Base-by-base conservation (phyloP, 495 filamentous ascomycete species). In the Hypoxylon perforatum region DNA sequence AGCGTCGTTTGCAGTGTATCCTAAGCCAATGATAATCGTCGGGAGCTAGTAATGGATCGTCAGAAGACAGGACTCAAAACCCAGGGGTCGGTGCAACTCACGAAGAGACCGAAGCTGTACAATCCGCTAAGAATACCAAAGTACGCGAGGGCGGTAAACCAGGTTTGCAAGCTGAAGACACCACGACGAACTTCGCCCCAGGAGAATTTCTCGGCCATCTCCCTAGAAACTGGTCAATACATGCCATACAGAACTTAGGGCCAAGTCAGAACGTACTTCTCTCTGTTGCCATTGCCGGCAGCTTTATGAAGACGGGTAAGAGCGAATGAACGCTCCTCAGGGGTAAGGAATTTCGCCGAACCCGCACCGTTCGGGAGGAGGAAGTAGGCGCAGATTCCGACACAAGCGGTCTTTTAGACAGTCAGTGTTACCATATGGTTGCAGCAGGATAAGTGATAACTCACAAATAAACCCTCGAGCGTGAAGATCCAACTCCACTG, bases 151-250 rank as follows among this genome's bases (percentile, higher is more conserved):
- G 83, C 76, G 3, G 78, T 81, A 52, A 82, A 78, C 85, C 79
- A 87, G 15, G 77, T 81, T 54, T 88, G 82, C 78, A 85, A 78
- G 61, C 87, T 88, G 14, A 84, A 80, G 53, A 93, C 70, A 3
- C 86, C 86, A 3, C 78, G 84, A 60, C 71, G 79, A 4, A 89
- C 88, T 72, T 93, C 90, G 6, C 80, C 75, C 90, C 89, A 92
- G 73, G 86, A 77, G 49, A 87, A 87, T 15, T 66, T 77, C 23
- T 87, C 87, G 22, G 85, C 77, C 17, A 64, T 67, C 65, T 68
- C 75, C 58, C 39, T 72, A 42, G 15, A 38, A n/a, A 57, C 9
- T 44, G 18, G 30, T 64, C 23, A 61, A 44, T 53, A 42, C 55
- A 65, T 71, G 54, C 30, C 60, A 48, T 5, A 53, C 33, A 1